phyloP scores from a whole-genome alignment of 106 monocot species.

The Dendrobium officinale region DNA sequence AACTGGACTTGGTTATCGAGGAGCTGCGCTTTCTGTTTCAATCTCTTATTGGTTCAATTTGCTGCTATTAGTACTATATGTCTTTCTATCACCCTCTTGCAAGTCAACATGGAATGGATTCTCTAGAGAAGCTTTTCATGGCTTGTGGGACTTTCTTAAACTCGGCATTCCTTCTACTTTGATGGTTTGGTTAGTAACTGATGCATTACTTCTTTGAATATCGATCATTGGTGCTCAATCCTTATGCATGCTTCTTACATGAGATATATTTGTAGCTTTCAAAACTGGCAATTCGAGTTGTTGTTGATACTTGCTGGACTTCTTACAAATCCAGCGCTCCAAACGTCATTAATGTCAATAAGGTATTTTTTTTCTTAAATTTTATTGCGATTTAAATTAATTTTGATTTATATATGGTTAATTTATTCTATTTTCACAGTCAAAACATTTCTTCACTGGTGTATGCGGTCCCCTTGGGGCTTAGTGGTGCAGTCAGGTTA shows the following conservation, averaged over 20 bases:
- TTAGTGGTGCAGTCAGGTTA: constrained; percentile 19
- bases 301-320: constrained; percentile 27
- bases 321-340: constrained; percentile 26
- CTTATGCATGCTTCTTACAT: too few relatives aligned
- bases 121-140: constrained; percentile 36
- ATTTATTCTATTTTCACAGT: constrained; percentile 8
- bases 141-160: constrained; percentile 24
- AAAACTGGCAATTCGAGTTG: constrained; percentile 28
- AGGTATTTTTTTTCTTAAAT: neutral
- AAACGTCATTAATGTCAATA: constrained; percentile 30
- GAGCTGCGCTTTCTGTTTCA: constrained; percentile 35
- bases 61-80: constrained; percentile 22
- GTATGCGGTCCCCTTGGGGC: constrained; percentile 11
- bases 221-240: too few relatives aligned
- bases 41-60: constrained; percentile 46
- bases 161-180: constrained; percentile 41
- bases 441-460: constrained; percentile 27
- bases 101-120: constrained; percentile 42
- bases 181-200: constrained; percentile 39
- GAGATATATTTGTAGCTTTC: constrained; percentile 12
- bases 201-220: neutral
- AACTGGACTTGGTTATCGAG: constrained; percentile 32
- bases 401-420: neutral
- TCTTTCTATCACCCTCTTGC: constrained; percentile 28
- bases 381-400: neutral